Evolutionary conservation across 2,329 filamentous ascomycete species (phyloP), one percentile per base, ranked within the genome.

Genomic region (Colletotrichum godetiae): DNA sequence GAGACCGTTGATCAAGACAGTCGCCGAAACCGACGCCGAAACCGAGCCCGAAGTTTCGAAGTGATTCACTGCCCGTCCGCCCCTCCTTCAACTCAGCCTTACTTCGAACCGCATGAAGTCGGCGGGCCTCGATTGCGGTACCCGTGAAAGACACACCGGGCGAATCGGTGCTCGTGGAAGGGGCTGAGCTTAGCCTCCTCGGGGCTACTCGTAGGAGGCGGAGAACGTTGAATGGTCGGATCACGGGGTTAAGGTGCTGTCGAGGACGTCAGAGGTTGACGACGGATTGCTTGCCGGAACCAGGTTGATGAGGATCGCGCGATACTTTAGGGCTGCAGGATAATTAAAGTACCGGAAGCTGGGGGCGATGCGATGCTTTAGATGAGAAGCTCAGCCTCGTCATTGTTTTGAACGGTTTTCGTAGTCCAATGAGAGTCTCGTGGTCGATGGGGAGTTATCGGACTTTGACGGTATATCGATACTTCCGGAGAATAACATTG

Each of bases 21-120:
- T 15, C 29, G n/a, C 59, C 66, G 70, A 73, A 64, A 49, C 53
- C 66, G 70, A 73, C n/a, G 46, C 33, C 67, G 67, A 73, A 37
- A 61, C 57, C 67, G 55, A 65, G 55, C 29, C 19, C 46, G 46
- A 42, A 29, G 37, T 42, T 15, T 37, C 4, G 13, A 19, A 37
- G 8, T 10, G 4, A 27, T 13, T n/a, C 4, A 27, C 35, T n/a
- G 24, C 5, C 66, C 37, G 37, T 27, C 33, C 13, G 24, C n/a
- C 19, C 35, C n/a, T 22, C 59, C 52, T 29, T 33, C 22, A 49
- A 27, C 15, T 31, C 15, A 60, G n/a, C 22, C 49, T 27, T 37
- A 29, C 42, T 27, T 61, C 33, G 27, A 37, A 49, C 13, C 27
- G 55, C 59, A 64, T 46, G 42, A 46, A 70, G 27, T 31, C 42